Percentiles rank a stretch among this genome's conserved stretches.
Conservation (phyloP, 805 yeast species). For the Scheffersomyces coipomensis region DNA sequence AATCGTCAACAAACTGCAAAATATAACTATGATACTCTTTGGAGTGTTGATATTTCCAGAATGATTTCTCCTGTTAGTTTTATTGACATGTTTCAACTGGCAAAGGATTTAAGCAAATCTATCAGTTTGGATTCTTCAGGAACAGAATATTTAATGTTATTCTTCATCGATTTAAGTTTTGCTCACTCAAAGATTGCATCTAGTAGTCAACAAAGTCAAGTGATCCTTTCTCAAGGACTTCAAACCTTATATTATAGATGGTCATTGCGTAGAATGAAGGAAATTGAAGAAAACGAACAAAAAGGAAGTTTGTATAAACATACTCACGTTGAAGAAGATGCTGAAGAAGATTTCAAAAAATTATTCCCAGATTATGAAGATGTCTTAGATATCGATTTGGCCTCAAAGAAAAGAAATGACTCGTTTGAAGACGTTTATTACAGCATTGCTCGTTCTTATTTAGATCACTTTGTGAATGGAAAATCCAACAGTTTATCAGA, state of each 20-base stretch:
- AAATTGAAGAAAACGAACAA: constrained; percentile 60
- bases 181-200: too few relatives aligned
- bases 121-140: constrained; percentile 42
- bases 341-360: constrained; percentile 75
- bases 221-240: constrained; percentile 38
- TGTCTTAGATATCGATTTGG: constrained; percentile 37
- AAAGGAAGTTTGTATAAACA: constrained; percentile 66
- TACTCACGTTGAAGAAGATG: constrained; percentile 59
- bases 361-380: constrained; percentile 89
- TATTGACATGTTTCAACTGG: constrained; percentile 26
- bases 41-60: constrained; percentile 46
- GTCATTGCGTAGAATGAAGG: constrained; percentile 69
- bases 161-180: constrained; percentile 44
- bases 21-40: constrained; percentile 32
- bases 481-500: constrained; percentile 14
- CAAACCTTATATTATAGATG: constrained; percentile 73
- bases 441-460: constrained; percentile 49
- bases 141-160: constrained; percentile 52
- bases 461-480: constrained; percentile 35
- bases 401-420: constrained; percentile 16
- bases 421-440: constrained; percentile 46
- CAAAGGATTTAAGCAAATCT: constrained; percentile 36
- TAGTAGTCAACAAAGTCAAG: constrained; percentile 6
- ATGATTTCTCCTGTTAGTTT: constrained; percentile 18
- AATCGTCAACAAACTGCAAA: constrained; percentile 9